phyloP scores from a whole-genome alignment of 2,329 filamentous ascomycete genomes.

The Pseudogymnoascus sp. region DNA sequence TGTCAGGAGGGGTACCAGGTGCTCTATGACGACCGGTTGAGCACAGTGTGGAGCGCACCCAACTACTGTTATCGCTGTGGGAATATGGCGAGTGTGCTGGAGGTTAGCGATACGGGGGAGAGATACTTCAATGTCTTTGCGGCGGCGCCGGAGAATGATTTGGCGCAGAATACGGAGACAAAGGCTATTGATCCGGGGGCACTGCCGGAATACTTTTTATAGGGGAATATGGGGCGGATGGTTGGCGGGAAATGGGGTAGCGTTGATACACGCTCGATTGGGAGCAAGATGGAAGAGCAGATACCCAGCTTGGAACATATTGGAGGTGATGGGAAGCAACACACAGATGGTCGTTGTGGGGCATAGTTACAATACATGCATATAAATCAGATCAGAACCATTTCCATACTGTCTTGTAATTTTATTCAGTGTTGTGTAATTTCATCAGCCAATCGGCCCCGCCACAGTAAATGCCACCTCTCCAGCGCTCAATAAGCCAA shows the following conservation, averaged over 20 bases:
- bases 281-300: background rate
- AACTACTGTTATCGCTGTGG: constrained; percentile 81
- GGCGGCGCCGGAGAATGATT: constrained; percentile 90
- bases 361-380: background rate
- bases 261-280: background rate
- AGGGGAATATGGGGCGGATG: constrained; percentile 16
- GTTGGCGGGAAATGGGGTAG: background rate
- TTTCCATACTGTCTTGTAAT: background rate
- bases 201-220: constrained; percentile 67
- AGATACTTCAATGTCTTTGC: constrained; percentile 97
- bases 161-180: constrained; percentile 67
- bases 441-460: background rate
- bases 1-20: constrained; percentile 98
- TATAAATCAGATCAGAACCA: background rate
- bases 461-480: background rate
- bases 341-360: background rate
- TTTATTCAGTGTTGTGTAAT: background rate
- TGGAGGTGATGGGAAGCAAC: background rate
- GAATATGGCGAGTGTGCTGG: constrained; percentile 93
- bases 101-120: constrained; percentile 88
- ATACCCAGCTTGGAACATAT: background rate
- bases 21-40: constrained; percentile 86
- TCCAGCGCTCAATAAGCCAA: constrained; percentile 1
- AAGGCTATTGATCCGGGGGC: constrained; percentile 56
- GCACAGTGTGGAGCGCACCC: constrained; percentile 96